phyloP scores from a whole-genome alignment of 306 rosid genomes.

The Rosa persica region DNA sequence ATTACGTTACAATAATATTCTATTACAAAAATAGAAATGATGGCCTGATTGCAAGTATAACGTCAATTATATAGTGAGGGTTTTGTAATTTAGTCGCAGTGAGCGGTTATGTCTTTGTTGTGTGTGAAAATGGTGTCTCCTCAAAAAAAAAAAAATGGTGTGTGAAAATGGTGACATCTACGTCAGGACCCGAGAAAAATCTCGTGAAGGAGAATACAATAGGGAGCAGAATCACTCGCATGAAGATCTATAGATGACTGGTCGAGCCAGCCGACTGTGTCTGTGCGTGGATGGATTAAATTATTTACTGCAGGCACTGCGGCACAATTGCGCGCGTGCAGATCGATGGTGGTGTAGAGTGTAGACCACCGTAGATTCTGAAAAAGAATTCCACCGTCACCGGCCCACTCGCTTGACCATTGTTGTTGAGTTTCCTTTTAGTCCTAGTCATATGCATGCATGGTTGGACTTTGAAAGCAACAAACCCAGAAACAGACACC shows the following conservation, averaged over 20 bases:
- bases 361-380: not conserved
- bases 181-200: not conserved
- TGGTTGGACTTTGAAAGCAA: constrained; percentile 1
- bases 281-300: not conserved
- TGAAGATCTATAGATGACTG: not conserved
- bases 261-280: not conserved
- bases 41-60: not conserved
- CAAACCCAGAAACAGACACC: constrained; percentile 7
- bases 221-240: not conserved
- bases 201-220: not conserved
- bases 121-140: no score
- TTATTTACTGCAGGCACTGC: not conserved
- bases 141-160: no score
- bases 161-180: not conserved
- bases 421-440: not conserved
- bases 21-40: not conserved
- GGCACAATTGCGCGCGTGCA: not conserved
- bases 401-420: constrained; percentile 8
- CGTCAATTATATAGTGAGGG: not conserved
- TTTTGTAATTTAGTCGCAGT: not conserved
- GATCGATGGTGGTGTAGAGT: not conserved
- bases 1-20: not conserved
- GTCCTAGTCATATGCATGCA: not conserved
- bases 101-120: no score
- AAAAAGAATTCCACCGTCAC: not conserved